Conservation (phyloP, 1,284 basidiomycete species). For the Cryptococcus sp. region DNA sequence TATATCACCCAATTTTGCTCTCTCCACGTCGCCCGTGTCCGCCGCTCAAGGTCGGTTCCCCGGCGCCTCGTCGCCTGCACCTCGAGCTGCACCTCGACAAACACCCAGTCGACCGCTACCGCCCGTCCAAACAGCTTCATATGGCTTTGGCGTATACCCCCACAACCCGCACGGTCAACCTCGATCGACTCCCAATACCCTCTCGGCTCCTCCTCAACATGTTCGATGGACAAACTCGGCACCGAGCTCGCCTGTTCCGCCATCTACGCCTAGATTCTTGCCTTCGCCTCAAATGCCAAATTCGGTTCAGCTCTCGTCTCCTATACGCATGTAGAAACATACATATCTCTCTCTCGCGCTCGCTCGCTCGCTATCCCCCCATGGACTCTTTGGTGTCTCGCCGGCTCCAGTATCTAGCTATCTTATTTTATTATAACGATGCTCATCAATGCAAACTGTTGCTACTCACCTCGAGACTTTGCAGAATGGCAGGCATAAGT, state of each 20-base stretch:
- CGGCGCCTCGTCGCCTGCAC: not conserved
- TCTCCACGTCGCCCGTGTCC: not conserved
- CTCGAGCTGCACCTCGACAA: not conserved
- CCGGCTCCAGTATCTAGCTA: too few relatives aligned
- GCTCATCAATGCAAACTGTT: too few relatives aligned
- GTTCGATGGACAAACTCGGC: conserved; percentile 20
- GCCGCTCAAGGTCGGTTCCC: not conserved
- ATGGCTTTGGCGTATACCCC: not conserved
- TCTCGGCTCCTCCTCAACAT: conserved; percentile 17
- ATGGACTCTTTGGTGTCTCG: too few relatives aligned
- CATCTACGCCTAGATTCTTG: conserved; percentile 19
- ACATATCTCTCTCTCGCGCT: too few relatives aligned
- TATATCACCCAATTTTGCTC: not conserved
- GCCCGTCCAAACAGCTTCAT: not conserved
- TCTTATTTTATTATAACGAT: too few relatives aligned
- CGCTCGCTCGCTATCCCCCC: too few relatives aligned
- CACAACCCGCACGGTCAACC: not conserved
- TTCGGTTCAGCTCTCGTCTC: conserved; percentile 12
- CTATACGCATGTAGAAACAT: conserved; percentile 18
- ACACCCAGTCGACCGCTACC: not conserved
- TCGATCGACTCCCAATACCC: conserved; percentile 6
- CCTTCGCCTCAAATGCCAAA: conserved; percentile 8
- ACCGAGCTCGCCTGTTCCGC: conserved; percentile 24
- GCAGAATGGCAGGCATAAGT: too few relatives aligned
- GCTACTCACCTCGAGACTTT: too few relatives aligned